phyloP scores from a whole-genome alignment of 768 basidiomycete species.

The Podaxis mareebaensis region DNA sequence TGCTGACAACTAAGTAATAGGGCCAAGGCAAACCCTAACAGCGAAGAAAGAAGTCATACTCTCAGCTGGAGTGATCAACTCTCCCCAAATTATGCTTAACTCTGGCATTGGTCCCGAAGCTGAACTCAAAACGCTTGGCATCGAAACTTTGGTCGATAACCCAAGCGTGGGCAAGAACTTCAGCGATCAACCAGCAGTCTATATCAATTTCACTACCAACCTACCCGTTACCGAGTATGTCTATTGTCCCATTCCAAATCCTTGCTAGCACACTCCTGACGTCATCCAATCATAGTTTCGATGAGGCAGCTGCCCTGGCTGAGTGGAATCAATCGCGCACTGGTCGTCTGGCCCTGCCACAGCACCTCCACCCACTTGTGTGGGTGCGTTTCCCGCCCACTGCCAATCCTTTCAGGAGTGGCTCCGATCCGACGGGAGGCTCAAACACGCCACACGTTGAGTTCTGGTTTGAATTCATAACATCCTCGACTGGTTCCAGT shows the following conservation, averaged over 20 bases:
- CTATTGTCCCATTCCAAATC: background rate
- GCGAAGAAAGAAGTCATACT: slow-evolving; percentile 11
- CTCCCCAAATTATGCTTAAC: slow-evolving; percentile 10
- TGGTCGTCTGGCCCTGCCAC: background rate
- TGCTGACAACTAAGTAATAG: no score
- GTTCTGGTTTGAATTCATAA: background rate
- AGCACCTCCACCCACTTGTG: background rate
- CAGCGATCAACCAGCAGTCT: background rate
- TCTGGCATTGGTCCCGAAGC: slow-evolving; percentile 8
- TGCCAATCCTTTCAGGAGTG: background rate
- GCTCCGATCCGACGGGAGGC: background rate
- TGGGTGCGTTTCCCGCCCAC: slow-evolving; percentile 6
- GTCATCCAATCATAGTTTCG: slow-evolving; percentile 1
- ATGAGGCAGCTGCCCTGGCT: slow-evolving; percentile 4
- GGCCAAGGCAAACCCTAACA: background rate
- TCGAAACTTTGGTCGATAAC: slow-evolving; percentile 11
- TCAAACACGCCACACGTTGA: slow-evolving; percentile 15
- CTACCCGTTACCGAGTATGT: slow-evolving; percentile 7
- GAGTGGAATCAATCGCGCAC: slow-evolving; percentile 11
- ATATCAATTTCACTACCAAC: background rate
- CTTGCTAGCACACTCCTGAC: background rate
- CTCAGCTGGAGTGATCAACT: background rate
- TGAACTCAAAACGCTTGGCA: background rate
- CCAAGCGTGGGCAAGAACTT: slow-evolving; percentile 13
- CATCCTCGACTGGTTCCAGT: background rate